phyloP scores from a whole-genome alignment of 495 filamentous ascomycete genomes.

The Penicillium robsamsonii region DNA sequence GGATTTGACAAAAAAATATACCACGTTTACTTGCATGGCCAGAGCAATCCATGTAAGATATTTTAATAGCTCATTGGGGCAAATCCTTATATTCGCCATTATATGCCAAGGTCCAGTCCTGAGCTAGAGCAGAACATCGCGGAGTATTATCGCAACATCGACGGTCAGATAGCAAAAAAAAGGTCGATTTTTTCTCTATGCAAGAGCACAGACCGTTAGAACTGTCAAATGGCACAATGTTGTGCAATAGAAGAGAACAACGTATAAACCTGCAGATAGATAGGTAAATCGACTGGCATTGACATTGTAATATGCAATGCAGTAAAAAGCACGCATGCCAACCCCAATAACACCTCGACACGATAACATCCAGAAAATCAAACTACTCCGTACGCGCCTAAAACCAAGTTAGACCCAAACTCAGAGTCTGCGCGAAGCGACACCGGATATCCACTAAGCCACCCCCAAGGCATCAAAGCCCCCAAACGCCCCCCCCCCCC shows the following conservation, averaged over 20 bases:
- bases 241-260: neutral
- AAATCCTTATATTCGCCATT: neutral
- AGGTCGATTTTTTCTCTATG: neutral
- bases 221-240: neutral
- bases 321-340: neutral
- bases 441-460: neutral
- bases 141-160: neutral
- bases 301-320: neutral
- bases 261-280: neutral
- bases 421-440: neutral
- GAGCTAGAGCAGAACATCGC: too few relatives aligned
- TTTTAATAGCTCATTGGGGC: too few relatives aligned
- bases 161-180: neutral
- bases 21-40: too few relatives aligned
- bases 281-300: neutral
- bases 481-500: neutral
- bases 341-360: neutral
- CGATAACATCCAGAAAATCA: neutral
- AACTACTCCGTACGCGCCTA: neutral
- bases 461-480: neutral
- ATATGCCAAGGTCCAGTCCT: neutral
- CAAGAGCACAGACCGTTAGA: neutral
- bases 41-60: too few relatives aligned
- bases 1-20: too few relatives aligned
- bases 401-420: neutral